Evolutionary conservation across 257 asterid genomes (phyloP).

Genomic region (Prunella vulgaris): DNA sequence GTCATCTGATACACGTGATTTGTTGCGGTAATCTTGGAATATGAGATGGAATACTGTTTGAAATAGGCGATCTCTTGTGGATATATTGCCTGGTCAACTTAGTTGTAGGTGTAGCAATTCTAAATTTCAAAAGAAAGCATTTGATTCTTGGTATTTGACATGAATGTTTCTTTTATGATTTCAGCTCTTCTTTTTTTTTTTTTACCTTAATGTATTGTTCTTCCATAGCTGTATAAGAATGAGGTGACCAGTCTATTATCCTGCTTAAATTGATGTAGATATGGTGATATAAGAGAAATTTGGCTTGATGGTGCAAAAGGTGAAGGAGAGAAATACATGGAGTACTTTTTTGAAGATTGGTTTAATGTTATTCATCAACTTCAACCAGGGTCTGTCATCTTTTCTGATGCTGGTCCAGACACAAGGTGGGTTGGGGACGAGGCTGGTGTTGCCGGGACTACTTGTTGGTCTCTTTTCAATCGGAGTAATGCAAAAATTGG

Average conservation of each 20-base stretch:
- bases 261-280: conserved; percentile 39
- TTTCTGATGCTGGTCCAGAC: conserved; percentile 92
- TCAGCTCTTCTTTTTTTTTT: neutral
- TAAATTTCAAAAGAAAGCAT: neutral
- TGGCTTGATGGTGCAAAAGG: conserved; percentile 96
- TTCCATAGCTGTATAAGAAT: neutral
- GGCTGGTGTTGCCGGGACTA: conserved; percentile 63
- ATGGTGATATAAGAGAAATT: conserved; percentile 69
- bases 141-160: neutral
- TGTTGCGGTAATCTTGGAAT: neutral
- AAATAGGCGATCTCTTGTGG: neutral
- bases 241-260: neutral
- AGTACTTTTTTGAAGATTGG: conserved; percentile 87
- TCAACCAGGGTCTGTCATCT: conserved; percentile 75
- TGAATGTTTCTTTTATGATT: neutral
- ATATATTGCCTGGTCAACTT: neutral
- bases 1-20: neutral
- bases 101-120: neutral
- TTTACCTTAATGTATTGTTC: neutral
- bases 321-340: conserved; percentile 84
- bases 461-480: conserved; percentile 97
- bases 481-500: conserved; percentile 55
- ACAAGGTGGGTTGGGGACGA: conserved; percentile 94
- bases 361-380: conserved; percentile 78
- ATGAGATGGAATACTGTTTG: neutral